Percentiles rank a stretch among this genome's conserved stretches.
phyloP scores from a whole-genome alignment of 495 filamentous ascomycete genomes.

The Penicillium crystallinum region DNA sequence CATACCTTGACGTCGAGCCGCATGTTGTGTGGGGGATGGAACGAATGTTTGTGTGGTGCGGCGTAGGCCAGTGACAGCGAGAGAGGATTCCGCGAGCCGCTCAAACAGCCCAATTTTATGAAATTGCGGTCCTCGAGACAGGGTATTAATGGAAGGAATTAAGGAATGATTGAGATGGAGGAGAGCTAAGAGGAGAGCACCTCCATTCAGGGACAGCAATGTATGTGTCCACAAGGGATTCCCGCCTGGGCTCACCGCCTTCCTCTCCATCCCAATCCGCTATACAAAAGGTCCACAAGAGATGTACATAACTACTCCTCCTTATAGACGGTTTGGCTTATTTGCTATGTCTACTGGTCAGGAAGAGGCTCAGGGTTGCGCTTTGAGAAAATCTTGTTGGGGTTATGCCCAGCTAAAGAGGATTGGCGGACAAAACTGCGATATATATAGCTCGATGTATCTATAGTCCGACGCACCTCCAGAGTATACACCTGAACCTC shows the following conservation, averaged over 20 bases:
- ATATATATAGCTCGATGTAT: neutral
- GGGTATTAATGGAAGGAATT: constrained; percentile 12
- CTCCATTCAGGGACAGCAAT: constrained; percentile 28
- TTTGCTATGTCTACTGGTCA: neutral
- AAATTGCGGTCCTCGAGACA: constrained; percentile 13
- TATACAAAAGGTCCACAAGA: constrained; percentile 1
- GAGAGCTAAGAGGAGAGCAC: constrained; percentile 18
- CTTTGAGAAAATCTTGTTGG: neutral
- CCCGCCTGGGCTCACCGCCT: constrained; percentile 42
- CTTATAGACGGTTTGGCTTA: neutral
- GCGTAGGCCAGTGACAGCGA: constrained; percentile 33
- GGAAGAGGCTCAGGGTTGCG: too few species aligned
- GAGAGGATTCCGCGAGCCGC: constrained; percentile 36
- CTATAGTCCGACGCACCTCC: neutral
- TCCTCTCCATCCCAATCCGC: constrained; percentile 9
- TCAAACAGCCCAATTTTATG: constrained; percentile 31
- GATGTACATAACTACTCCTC: neutral
- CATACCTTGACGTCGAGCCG: constrained; percentile 88
- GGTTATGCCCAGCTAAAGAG: neutral
- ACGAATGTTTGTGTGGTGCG: constrained; percentile 36
- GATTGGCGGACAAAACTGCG: neutral
- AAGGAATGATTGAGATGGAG: constrained; percentile 16
- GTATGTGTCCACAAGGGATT: constrained; percentile 49
- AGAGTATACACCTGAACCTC: neutral
- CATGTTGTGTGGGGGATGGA: constrained; percentile 56